Evolutionary conservation across 306 rosid genomes (phyloP).

Genomic region (Rosa persica): DNA sequence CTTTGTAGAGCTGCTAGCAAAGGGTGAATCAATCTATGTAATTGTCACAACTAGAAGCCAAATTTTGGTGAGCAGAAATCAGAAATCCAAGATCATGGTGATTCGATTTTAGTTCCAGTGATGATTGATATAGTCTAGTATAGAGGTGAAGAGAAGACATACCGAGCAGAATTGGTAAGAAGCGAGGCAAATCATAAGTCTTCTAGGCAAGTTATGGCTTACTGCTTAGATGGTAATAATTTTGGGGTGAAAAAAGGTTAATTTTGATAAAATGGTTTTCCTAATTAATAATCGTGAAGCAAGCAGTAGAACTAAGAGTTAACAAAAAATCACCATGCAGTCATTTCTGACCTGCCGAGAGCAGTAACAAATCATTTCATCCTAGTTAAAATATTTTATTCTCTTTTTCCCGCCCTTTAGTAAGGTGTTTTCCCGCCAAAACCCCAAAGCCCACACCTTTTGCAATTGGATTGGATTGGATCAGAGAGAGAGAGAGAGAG

Average conservation of each 20-base stretch:
- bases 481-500: background rate
- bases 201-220: no score
- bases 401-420: constrained; percentile 38
- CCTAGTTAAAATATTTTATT: background rate
- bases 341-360: background rate
- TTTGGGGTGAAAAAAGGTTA: no score
- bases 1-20: background rate
- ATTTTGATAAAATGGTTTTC: no score
- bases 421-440: constrained; percentile 43
- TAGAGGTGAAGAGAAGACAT: background rate
- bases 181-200: no score
- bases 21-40: background rate
- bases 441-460: background rate
- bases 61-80: background rate
- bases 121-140: no score
- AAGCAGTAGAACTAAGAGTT: no score
- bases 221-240: no score
- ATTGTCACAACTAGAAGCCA: background rate
- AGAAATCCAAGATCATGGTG: background rate
- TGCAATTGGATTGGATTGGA: background rate
- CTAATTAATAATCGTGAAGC: no score
- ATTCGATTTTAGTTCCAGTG: background rate
- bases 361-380: background rate
- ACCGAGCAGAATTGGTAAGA: background rate
- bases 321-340: background rate